These are phyloP conservation scores for Naganishia vaughanmartiniae DNA, from an alignment of 768 basidiomycete genomes.

Conservation along the genomic window DNA sequence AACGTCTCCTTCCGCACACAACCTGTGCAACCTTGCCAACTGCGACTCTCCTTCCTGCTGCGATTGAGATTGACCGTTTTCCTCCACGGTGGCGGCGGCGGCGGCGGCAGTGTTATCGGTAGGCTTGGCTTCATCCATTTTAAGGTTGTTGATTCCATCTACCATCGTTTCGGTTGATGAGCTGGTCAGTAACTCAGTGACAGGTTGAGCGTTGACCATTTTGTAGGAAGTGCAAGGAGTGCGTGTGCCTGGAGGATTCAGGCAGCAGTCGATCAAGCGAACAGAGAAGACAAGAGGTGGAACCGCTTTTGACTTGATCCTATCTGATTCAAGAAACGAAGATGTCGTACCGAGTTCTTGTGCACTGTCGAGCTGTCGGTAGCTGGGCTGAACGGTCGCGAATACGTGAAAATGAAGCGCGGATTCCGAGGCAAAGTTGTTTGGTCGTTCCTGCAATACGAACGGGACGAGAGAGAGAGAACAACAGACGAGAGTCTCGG, in stretches of 20 bases:
- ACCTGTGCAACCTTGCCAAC: slow-evolving; percentile 37
- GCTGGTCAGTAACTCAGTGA: background rate
- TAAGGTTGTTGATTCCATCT: slow-evolving; percentile 15
- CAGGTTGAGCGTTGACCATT: slow-evolving; percentile 24
- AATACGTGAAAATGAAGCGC: background rate
- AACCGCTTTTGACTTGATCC: background rate
- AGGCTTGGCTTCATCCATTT: slow-evolving; percentile 8
- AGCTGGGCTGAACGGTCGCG: slow-evolving; percentile 10
- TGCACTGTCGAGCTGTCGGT: slow-evolving; percentile 8
- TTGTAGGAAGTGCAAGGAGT: background rate
- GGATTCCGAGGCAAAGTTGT: no score
- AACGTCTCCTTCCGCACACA: slow-evolving; percentile 46
- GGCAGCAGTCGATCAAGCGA: background rate
- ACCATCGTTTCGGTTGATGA: slow-evolving; percentile 6
- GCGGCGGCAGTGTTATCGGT: background rate
- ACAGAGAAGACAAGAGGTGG: background rate
- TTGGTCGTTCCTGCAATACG: background rate
- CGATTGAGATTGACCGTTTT: background rate
- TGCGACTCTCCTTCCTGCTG: slow-evolving; percentile 5
- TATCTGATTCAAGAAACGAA: background rate
- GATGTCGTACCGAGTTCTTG: background rate
- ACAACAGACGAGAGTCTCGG: background rate
- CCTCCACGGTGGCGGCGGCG: background rate
- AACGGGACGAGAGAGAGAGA: background rate
- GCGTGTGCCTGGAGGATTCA: slow-evolving; percentile 11